These are phyloP conservation scores for Yamadazyma taylorii DNA, from an alignment of 1,139 yeast species.

Conservation along the genomic window DNA sequence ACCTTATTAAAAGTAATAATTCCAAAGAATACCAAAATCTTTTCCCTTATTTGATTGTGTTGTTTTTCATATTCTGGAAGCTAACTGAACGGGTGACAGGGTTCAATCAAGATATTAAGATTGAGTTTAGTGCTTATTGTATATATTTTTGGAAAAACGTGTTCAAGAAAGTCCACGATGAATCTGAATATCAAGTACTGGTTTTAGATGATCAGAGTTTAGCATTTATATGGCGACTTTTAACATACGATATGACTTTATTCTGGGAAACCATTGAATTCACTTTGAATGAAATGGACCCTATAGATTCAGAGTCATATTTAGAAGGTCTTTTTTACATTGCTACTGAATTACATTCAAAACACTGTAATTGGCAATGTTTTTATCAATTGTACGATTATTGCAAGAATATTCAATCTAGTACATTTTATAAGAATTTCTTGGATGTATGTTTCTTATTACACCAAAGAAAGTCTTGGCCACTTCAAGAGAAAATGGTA, in stretches of 20 bases:
- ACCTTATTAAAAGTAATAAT: conserved; percentile 9
- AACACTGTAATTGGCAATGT: conserved; percentile 24
- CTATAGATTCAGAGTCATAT: neutral
- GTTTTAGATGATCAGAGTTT: conserved; percentile 7
- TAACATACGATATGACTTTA: conserved; percentile 7
- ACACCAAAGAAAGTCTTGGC: conserved; percentile 33
- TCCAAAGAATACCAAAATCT: conserved; percentile 7
- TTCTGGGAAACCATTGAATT: conserved; percentile 10
- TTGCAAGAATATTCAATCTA: conserved; percentile 12
- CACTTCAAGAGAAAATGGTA: conserved; percentile 36
- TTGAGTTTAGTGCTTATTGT: conserved; percentile 8
- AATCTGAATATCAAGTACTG: conserved; percentile 6
- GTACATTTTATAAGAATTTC: conserved; percentile 25
- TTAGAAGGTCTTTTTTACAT: conserved; percentile 15
- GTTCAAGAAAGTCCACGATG: conserved; percentile 8
- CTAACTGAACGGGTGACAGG: conserved; percentile 9
- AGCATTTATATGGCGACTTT: conserved; percentile 8
- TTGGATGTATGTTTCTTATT: conserved; percentile 31
- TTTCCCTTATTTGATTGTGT: conserved; percentile 22
- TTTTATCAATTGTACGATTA: conserved; percentile 24
- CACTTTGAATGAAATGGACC: neutral
- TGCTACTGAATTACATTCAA: conserved; percentile 8
- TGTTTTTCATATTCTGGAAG: conserved; percentile 19
- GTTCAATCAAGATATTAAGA: neutral
- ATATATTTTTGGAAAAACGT: conserved; percentile 12